Evolutionary conservation across 768 basidiomycete species (phyloP).

Genomic region (Xanthoconium purpureum): DNA sequence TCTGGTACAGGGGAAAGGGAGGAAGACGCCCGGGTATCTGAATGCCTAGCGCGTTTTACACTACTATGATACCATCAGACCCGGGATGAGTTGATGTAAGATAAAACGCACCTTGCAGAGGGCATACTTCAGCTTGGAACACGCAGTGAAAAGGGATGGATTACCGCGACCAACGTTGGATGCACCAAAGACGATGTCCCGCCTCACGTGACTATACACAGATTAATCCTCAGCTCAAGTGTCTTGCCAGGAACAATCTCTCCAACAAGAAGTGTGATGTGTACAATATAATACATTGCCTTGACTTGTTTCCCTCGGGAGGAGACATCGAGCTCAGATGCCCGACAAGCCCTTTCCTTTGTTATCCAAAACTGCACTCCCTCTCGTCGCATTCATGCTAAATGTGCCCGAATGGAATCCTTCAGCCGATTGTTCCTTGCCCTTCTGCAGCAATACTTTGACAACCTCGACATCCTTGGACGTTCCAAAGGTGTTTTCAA

Average conservation of each 20-base stretch:
- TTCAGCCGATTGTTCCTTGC: slow-evolving; percentile 55
- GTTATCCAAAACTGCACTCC: slow-evolving; percentile 39
- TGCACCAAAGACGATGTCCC: background rate
- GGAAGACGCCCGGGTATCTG: slow-evolving; percentile 21
- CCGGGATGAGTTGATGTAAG: background rate
- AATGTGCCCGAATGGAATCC: slow-evolving; percentile 32
- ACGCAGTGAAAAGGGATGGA: slow-evolving; percentile 6
- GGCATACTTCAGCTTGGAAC: background rate
- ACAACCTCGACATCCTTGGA: slow-evolving; percentile 65
- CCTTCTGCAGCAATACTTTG: slow-evolving; percentile 56
- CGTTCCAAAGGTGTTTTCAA: slow-evolving; percentile 69
- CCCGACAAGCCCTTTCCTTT: slow-evolving; percentile 39
- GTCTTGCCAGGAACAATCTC: too few relatives aligned
- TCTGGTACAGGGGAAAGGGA: slow-evolving; percentile 36
- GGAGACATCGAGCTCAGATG: slow-evolving; percentile 22
- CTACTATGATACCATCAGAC: slow-evolving; percentile 32
- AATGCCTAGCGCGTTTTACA: slow-evolving; percentile 44
- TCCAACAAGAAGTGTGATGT: background rate
- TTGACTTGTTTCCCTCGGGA: background rate
- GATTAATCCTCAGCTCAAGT: too few relatives aligned
- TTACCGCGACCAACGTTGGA: slow-evolving; percentile 9
- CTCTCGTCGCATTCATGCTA: slow-evolving; percentile 25
- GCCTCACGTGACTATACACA: slow-evolving; percentile 8
- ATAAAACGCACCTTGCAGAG: slow-evolving; percentile 28
- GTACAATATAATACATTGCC: slow-evolving; percentile 20